Percentiles rank a stretch among this genome's conserved stretches.
phyloP scores from a whole-genome alignment of 306 rosid genomes.

The Ochetophila trinervis region DNA sequence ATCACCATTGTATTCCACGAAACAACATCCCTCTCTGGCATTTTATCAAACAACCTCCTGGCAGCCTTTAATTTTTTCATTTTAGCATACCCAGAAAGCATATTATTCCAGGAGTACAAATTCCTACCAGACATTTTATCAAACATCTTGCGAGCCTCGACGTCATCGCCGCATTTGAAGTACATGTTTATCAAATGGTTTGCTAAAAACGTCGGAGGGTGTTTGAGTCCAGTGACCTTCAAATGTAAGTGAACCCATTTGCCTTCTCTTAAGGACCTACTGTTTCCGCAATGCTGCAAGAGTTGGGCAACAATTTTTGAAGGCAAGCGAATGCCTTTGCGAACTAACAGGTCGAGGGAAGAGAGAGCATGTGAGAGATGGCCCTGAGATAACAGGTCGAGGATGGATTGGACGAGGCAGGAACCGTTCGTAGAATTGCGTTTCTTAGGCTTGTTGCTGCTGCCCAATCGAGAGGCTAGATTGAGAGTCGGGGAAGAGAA shows the following conservation, averaged over 20 bases:
- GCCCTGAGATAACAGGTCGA: constrained; percentile 39
- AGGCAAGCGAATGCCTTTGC: constrained; percentile 71
- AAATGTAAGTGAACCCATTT: constrained; percentile 67
- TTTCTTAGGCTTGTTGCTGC: constrained; percentile 24
- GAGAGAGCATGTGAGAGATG: constrained; percentile 57
- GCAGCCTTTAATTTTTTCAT: constrained; percentile 62
- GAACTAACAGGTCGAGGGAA: constrained; percentile 52
- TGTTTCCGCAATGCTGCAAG: constrained; percentile 52
- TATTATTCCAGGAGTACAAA: constrained; percentile 76
- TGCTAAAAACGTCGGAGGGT: constrained; percentile 49
- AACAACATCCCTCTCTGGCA: constrained; percentile 63
- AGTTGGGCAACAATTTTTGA: constrained; percentile 48
- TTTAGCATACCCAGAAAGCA: constrained; percentile 80
- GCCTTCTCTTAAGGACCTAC: constrained; percentile 44
- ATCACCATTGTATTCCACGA: constrained; percentile 83
- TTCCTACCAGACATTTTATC: constrained; percentile 69
- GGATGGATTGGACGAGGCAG: constrained; percentile 57
- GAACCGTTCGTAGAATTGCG: constrained; percentile 25
- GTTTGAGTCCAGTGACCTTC: constrained; percentile 65
- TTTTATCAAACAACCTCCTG: constrained; percentile 46
- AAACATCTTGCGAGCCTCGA: constrained; percentile 67
- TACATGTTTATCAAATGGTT: constrained; percentile 73
- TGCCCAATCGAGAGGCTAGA: constrained; percentile 10
- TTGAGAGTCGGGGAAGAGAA: constrained; percentile 31
- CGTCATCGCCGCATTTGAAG: constrained; percentile 49